Evolutionary conservation across 306 rosid genomes (phyloP), one percentile per base, ranked within the genome.

Genomic region (Leucaena leucocephala): DNA sequence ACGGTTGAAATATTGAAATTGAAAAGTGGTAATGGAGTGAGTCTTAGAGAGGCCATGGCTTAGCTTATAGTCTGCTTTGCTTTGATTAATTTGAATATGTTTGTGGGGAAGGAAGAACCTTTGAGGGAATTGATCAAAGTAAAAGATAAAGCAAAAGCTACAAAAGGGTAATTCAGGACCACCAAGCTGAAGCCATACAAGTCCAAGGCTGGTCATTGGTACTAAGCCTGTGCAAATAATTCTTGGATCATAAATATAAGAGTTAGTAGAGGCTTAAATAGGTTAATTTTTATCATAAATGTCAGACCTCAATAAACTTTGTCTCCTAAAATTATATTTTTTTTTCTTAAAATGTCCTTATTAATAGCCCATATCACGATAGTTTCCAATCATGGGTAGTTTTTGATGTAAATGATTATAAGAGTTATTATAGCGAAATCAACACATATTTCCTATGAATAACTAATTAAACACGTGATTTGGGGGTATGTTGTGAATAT

Each of bases 401-500:
- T 27, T 27, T 27, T 27, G 27, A 1, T 27, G 27, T 1, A 27
- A 27, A 27, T 27, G 1, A 27, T 27, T 27, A 27, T 0, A 27
- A 1, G 27, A 27, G 27, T 0, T 27, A 27, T 27, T 27, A 0
- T 27, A 27, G 1, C 1, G 27, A 27, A 27, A 27, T 27, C 27
- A 27, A 27, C 0, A 27, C 1, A 27, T 1, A 27, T 27, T 27
- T 27, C 1, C 1, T 27, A 27, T 27, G 27, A 27, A 27, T 27
- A 27, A 27, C 1, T 27, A 27, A 27, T 27, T 27, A 27, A 69
- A 81, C 85, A 81, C 81, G 88, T 85, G 88, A 70, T 7, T 85
- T 54, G 81, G 63, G 63, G 73, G 54, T 76, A 76, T 57, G 81
- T 42, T 52, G 68, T 50, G 57, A 77, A 65, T 65, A 78, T 65